phyloP scores from a whole-genome alignment of 2,329 filamentous ascomycete genomes.

The Clarireedia sp. region DNA sequence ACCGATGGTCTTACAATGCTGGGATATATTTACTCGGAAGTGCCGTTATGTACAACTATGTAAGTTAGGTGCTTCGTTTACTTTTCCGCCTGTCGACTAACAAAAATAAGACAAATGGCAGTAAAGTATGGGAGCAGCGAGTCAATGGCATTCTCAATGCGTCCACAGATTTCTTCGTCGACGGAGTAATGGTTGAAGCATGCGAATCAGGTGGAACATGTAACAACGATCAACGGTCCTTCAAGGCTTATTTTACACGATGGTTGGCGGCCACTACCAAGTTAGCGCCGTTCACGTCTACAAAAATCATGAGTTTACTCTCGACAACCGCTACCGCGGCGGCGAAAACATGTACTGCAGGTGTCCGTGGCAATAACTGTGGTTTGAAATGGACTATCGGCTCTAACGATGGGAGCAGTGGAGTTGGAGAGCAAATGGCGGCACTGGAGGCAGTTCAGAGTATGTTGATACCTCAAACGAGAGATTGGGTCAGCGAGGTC shows the following conservation, averaged over 20 bases:
- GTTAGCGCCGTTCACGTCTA: constrained; percentile 47
- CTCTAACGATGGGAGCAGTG: constrained; percentile 48
- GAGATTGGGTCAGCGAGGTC: constrained; percentile 36
- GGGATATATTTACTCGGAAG: constrained; percentile 56
- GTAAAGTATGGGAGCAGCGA: constrained; percentile 30
- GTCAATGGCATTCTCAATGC: constrained; percentile 28
- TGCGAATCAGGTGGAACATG: constrained; percentile 56
- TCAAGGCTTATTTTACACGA: constrained; percentile 57
- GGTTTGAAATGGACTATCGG: constrained; percentile 47
- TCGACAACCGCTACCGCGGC: constrained; percentile 50
- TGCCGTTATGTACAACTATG: constrained; percentile 39
- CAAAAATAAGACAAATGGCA: constrained; percentile 33
- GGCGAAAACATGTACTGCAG: constrained; percentile 54
- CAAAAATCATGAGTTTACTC: constrained; percentile 44
- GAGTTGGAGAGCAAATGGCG: constrained; percentile 46
- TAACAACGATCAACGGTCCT: constrained; percentile 52
- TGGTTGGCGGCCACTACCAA: constrained; percentile 51
- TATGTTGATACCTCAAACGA: constrained; percentile 28
- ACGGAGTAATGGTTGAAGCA: constrained; percentile 43
- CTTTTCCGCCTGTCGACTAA: neutral
- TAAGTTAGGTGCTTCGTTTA: constrained; percentile 18
- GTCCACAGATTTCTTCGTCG: constrained; percentile 28
- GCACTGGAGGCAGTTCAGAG: constrained; percentile 37
- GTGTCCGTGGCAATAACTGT: constrained; percentile 47
- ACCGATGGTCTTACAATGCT: constrained; percentile 62